A percentile compares a stretch with the other conserved stretches of the same genome.
These are phyloP conservation scores for Huntiella abstrusa DNA, from an alignment of 2,329 filamentous ascomycete species.

Conservation along the genomic window DNA sequence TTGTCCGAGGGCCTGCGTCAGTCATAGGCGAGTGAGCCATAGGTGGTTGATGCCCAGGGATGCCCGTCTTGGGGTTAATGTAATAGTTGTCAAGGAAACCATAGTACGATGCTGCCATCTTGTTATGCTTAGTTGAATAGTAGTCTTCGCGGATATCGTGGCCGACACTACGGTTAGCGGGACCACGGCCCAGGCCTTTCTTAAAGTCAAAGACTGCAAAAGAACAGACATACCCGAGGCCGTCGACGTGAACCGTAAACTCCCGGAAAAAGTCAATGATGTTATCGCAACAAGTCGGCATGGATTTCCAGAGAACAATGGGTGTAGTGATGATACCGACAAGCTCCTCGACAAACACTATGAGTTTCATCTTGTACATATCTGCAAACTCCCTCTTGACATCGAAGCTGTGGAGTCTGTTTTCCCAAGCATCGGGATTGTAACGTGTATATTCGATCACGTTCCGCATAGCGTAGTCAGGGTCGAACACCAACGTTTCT, in stretches of 20 bases:
- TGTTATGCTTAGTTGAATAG: slow-evolving; percentile 85
- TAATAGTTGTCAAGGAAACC: slow-evolving; percentile 89
- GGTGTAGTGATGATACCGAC: slow-evolving; percentile 84
- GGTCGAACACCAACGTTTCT: slow-evolving; percentile 78
- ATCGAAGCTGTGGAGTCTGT: slow-evolving; percentile 79
- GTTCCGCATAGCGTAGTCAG: slow-evolving; percentile 69
- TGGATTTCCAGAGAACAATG: slow-evolving; percentile 67
- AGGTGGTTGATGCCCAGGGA: slow-evolving; percentile 40
- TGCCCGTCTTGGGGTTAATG: slow-evolving; percentile 49
- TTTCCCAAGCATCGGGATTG: slow-evolving; percentile 73
- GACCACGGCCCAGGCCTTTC: slow-evolving; percentile 41
- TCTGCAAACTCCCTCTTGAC: slow-evolving; percentile 78
- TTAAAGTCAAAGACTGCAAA: slow-evolving; percentile 97
- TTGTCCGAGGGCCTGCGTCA: not conserved
- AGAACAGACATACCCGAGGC: slow-evolving; percentile 86
- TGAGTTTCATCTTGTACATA: slow-evolving; percentile 78
- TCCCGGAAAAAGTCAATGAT: slow-evolving; percentile 97
- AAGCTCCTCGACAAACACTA: slow-evolving; percentile 86
- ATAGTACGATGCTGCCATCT: slow-evolving; percentile 95
- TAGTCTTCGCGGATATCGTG: slow-evolving; percentile 75
- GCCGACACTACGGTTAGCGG: slow-evolving; percentile 12
- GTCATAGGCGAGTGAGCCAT: slow-evolving; percentile 21
- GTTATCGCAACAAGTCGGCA: slow-evolving; percentile 76
- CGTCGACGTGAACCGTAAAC: slow-evolving; percentile 92
- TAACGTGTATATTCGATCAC: slow-evolving; percentile 91